Base-by-base conservation (phyloP, 495 filamentous ascomycete genomes). In the Tuber melanosporum region DNA sequence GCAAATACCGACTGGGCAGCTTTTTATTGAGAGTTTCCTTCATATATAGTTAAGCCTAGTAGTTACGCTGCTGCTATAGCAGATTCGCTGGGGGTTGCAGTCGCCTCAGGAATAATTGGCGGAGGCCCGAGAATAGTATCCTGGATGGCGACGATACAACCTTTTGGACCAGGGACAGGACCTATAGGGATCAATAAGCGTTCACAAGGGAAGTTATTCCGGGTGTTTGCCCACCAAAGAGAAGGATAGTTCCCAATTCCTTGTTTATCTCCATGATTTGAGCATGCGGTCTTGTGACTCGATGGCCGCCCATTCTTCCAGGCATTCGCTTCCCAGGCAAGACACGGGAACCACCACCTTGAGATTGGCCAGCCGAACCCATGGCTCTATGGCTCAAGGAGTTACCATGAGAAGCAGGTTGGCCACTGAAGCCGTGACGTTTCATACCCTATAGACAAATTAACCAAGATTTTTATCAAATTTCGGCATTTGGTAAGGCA, bases 261-360 rank as follows among this genome's bases (percentile, higher is more conserved):
- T 89, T 87, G 85, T 98, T 93, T 49, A 97, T 91, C 86, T 92
- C 90, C 82, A 99, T 85, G 73, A 99, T 90, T 85, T 92, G 92
- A 79, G 97, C 85, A 84, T 96, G 96, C 87, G 98, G 94, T 26
- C 93, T 87, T 52, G 95, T 99, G 69, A 93, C 91, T 79, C 89
- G 89, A 84, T 94, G 87, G 75, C 91, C 91, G 41, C 95, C 95
- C 95, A 99, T 98, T 70, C 93, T 89, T 75, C 95, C 95, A 36
- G 95, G 90, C 95, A 99, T 99, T 85, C 92, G 93, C 90, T 99
- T 99, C 72, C 95, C 95, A 0, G 95, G 95, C 76, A 91, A 89
- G 66, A 99, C 95, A 81, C 95, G 88, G 69, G 93, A 95, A 84
- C 95, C 95, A 84, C 92, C 90, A 79, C 95, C 95, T 85, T 99